These are phyloP conservation scores for Primulina tabacum DNA, from an alignment of 257 asterid genomes.

Conservation along the genomic window DNA sequence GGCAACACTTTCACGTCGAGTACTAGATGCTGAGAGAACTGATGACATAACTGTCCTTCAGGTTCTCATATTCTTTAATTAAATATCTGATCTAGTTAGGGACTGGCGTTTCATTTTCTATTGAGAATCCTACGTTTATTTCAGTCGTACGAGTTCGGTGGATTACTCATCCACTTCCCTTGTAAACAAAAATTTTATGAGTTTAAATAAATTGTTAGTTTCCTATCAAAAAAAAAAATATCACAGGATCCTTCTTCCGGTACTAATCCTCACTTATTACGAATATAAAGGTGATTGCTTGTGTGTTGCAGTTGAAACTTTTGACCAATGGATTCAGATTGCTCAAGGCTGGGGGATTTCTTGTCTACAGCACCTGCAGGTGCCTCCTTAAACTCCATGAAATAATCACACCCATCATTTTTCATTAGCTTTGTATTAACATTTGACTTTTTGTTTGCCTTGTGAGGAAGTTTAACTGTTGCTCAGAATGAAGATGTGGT, in stretches of 20 bases:
- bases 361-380: slow-evolving; percentile 99
- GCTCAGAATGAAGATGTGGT: slow-evolving; percentile 92
- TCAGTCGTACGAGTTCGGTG: too few species aligned
- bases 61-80: slow-evolving; percentile 36
- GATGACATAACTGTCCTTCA: slow-evolving; percentile 73
- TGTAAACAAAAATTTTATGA: too few species aligned
- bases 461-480: slow-evolving; percentile 59
- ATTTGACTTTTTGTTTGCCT: slow-evolving; percentile 10
- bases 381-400: slow-evolving; percentile 24
- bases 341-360: slow-evolving; percentile 78
- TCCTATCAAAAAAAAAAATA: too few species aligned
- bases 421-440: slow-evolving; percentile 10
- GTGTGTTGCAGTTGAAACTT: slow-evolving; percentile 65
- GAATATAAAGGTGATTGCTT: background rate
- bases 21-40: slow-evolving; percentile 84
- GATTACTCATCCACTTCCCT: too few species aligned
- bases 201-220: too few species aligned
- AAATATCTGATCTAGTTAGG: too few species aligned
- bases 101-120: too few species aligned
- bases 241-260: background rate
- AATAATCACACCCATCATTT: background rate
- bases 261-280: background rate
- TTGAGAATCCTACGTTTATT: too few species aligned
- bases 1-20: slow-evolving; percentile 88
- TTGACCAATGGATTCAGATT: slow-evolving; percentile 75